Base-by-base conservation (phyloP, 2,329 filamentous ascomycete genomes). In the Tolypocladium tropicale region DNA sequence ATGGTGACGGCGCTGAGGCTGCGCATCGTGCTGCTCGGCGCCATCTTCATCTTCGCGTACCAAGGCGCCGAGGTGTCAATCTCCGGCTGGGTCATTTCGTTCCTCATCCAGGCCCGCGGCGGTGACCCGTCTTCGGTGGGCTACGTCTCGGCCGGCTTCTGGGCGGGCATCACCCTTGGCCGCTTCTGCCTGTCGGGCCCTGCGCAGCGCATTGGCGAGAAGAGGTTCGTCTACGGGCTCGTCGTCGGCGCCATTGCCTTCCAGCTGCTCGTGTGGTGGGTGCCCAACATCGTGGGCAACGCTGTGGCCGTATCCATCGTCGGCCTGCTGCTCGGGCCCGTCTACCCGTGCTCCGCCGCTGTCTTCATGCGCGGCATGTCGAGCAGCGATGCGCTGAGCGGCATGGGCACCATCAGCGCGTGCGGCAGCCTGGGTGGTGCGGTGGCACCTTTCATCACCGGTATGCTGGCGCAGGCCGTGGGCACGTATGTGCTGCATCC, bases 41-140 rank as follows among this genome's bases (percentile, higher is more conserved):
- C 89, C 0, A 69, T 90, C 11, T 94, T 94, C 74, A 88, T 94
- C 68, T 94, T 95, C 68, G 83, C 85, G 30, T 95, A 95, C 69
- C 89, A 94, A 70, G 90, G 89, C 36, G 86, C 88, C 37, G 90
- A 95, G 70, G 89, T 95, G 18, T 85, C 85, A 57, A 89, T 93
- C 60, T 89, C 86, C 0, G 89, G 90, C 54, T 95, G 90, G 90
- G 86, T 93, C 52, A 90, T 93, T 59, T 90, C 87, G 2, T 95
- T 92, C 73, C 75, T 95, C 41, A 90, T 94, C 69, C 79, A 80
- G 53, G 81, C 84, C 59, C 84, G 89, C 39, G 75, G 83, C 56
- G 89, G 88, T 16, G 78, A 87, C 62, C 88, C 88, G 7, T 76
- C 79, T 0, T 76, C 79, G 4, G 88, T 94, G 21, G 90, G 90